phyloP scores from a whole-genome alignment of 1,284 basidiomycete species.

The Moesziomyces sp. region DNA sequence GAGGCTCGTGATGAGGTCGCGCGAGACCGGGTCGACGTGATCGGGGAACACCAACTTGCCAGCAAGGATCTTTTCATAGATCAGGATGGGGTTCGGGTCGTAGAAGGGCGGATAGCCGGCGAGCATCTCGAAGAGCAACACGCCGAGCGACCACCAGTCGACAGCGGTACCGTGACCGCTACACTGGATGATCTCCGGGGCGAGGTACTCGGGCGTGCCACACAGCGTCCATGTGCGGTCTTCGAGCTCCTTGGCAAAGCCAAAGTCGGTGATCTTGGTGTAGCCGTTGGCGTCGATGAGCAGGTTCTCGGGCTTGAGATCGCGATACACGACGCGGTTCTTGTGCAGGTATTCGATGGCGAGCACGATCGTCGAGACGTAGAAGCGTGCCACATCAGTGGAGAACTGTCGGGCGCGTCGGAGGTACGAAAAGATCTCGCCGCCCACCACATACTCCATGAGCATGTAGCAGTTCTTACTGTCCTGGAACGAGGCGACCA shows the following conservation, averaged over 20 bases:
- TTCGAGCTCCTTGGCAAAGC: conserved; percentile 61
- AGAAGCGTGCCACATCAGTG: conserved; percentile 72
- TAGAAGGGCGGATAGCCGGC: conserved; percentile 66
- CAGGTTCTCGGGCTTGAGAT: conserved; percentile 66
- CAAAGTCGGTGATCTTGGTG: conserved; percentile 65
- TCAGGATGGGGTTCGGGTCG: conserved; percentile 49
- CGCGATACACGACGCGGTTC: conserved; percentile 62
- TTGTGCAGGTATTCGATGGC: conserved; percentile 67
- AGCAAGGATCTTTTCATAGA: conserved; percentile 69
- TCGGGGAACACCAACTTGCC: conserved; percentile 70
- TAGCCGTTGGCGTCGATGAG: conserved; percentile 55
- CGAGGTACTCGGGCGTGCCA: conserved; percentile 65
- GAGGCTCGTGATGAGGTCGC: conserved; percentile 70
- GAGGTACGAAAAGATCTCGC: conserved; percentile 72
- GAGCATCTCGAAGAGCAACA: conserved; percentile 64
- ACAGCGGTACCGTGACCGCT: conserved; percentile 60
- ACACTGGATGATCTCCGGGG: conserved; percentile 65
- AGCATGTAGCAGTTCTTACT: conserved; percentile 72
- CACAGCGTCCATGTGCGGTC: conserved; percentile 63
- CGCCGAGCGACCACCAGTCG: conserved; percentile 66
- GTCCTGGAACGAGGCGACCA: conserved; percentile 67
- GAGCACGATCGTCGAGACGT: conserved; percentile 71
- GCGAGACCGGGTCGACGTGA: conserved; percentile 70
- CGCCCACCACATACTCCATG: conserved; percentile 71
- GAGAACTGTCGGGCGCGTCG: conserved; percentile 69